Conservation (phyloP, 768 basidiomycete genomes). For the Boletellus sp. region DNA sequence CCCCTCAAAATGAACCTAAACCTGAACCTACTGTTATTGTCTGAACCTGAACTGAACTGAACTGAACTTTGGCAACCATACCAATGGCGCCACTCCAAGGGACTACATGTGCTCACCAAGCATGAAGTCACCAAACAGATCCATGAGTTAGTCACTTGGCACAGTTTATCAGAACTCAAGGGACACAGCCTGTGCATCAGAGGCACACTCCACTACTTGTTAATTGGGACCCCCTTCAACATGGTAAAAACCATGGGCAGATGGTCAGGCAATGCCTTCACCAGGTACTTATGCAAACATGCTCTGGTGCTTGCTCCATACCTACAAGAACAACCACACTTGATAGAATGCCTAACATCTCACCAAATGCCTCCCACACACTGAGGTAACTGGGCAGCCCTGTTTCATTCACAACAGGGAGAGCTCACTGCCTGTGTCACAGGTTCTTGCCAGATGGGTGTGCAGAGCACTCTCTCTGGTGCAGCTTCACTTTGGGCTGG, state of each 20-base stretch:
- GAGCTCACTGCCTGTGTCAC: background rate
- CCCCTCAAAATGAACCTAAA: too few species aligned
- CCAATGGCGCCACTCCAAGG: too few species aligned
- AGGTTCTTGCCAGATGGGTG: background rate
- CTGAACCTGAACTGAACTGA: too few species aligned
- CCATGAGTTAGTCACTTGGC: too few species aligned
- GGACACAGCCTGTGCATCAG: background rate
- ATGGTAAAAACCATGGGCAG: background rate
- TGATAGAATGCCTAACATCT: background rate
- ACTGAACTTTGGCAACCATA: too few species aligned
- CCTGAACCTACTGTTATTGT: too few species aligned
- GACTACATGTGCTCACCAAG: too few species aligned
- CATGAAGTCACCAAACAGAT: too few species aligned
- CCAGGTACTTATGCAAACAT: background rate
- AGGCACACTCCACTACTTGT: background rate
- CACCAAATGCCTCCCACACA: background rate
- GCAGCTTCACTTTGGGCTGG: background rate
- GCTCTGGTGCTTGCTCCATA: background rate
- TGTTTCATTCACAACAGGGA: background rate
- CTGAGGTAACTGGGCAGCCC: background rate
- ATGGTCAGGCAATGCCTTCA: background rate
- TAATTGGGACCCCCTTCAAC: background rate
- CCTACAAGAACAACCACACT: background rate
- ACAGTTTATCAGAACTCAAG: background rate
- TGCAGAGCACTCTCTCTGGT: background rate